Evolutionary conservation across 2,329 filamentous ascomycete genomes (phyloP).

Genomic region (Allantophomopsis lycopodina): DNA sequence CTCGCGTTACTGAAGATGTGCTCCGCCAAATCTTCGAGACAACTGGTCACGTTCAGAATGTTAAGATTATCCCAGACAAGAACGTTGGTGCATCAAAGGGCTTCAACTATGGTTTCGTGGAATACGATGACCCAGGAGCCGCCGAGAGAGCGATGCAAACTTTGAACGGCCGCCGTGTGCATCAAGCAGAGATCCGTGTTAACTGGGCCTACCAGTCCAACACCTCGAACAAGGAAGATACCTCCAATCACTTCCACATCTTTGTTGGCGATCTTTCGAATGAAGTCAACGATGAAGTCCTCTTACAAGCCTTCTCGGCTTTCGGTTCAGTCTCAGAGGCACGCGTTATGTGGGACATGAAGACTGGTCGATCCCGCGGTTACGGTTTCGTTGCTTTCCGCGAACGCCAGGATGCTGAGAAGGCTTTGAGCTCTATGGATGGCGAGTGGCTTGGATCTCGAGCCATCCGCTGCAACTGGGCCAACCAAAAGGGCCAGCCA

Average conservation of each 20-base stretch:
- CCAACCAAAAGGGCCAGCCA: slow-evolving; percentile 98
- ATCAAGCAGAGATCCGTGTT: slow-evolving; percentile 95
- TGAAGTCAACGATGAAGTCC: slow-evolving; percentile 93
- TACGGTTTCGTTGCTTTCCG: slow-evolving; percentile 98
- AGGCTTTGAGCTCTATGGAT: slow-evolving; percentile 94
- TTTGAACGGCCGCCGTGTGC: slow-evolving; percentile 85
- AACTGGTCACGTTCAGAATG: slow-evolving; percentile 92
- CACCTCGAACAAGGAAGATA: slow-evolving; percentile 88
- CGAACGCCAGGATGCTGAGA: slow-evolving; percentile 85
- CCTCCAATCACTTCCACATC: slow-evolving; percentile 96
- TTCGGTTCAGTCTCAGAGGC: slow-evolving; percentile 95
- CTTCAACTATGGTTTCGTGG: slow-evolving; percentile 97
- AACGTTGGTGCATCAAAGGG: slow-evolving; percentile 89
- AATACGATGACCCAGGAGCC: slow-evolving; percentile 94
- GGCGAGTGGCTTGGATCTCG: slow-evolving; percentile 97
- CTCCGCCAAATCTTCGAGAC: slow-evolving; percentile 98
- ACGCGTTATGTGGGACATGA: slow-evolving; percentile 99
- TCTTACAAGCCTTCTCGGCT: slow-evolving; percentile 86
- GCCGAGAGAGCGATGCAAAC: slow-evolving; percentile 97
- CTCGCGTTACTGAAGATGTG: slow-evolving; percentile 90
- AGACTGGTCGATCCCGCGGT: slow-evolving; percentile 91
- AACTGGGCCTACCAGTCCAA: slow-evolving; percentile 99
- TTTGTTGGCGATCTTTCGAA: slow-evolving; percentile 97
- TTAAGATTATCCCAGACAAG: slow-evolving; percentile 99
- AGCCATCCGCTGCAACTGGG: slow-evolving; percentile 99